Conservation (phyloP, 2,329 filamentous ascomycete species). For the Cladosporium phlei region DNA sequence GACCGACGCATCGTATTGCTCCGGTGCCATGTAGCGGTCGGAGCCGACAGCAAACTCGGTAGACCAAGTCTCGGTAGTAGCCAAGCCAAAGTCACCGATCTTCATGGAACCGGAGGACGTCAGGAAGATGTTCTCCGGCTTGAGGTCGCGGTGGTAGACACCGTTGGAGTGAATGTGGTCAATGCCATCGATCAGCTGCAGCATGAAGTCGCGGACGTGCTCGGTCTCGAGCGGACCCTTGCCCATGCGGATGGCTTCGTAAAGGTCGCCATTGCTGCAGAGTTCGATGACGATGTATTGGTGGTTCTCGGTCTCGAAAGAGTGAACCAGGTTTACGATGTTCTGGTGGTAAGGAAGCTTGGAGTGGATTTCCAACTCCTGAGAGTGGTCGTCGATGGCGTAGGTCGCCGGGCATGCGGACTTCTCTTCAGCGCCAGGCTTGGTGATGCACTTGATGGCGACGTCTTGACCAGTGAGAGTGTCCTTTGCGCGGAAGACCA, state of each 20-base stretch:
- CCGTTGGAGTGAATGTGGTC: conserved; percentile 86
- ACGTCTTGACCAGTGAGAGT: conserved; percentile 70
- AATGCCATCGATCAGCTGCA: conserved; percentile 84
- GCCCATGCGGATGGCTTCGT: conserved; percentile 89
- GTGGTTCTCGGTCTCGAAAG: conserved; percentile 88
- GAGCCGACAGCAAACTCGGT: conserved; percentile 92
- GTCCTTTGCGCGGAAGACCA: conserved; percentile 93
- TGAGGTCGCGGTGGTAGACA: conserved; percentile 96
- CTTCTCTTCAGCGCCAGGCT: conserved; percentile 56
- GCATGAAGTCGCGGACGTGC: conserved; percentile 95
- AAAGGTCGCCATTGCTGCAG: conserved; percentile 90
- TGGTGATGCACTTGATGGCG: conserved; percentile 94
- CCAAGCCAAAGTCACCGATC: conserved; percentile 91
- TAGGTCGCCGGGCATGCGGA: conserved; percentile 56
- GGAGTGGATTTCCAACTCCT: conserved; percentile 75
- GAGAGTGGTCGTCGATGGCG: conserved; percentile 74
- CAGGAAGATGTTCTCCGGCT: conserved; percentile 98
- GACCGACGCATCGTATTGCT: conserved; percentile 87
- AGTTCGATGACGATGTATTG: conserved; percentile 91
- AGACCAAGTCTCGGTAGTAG: conserved; percentile 84
- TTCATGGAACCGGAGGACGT: conserved; percentile 84
- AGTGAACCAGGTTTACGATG: conserved; percentile 86
- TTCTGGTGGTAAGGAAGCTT: conserved; percentile 77
- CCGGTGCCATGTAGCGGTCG: conserved; percentile 98
- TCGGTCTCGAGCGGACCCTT: conserved; percentile 90